phyloP scores from a whole-genome alignment of 139 green algal genomes.

The Auxenochlorella pyrenoidosa region DNA sequence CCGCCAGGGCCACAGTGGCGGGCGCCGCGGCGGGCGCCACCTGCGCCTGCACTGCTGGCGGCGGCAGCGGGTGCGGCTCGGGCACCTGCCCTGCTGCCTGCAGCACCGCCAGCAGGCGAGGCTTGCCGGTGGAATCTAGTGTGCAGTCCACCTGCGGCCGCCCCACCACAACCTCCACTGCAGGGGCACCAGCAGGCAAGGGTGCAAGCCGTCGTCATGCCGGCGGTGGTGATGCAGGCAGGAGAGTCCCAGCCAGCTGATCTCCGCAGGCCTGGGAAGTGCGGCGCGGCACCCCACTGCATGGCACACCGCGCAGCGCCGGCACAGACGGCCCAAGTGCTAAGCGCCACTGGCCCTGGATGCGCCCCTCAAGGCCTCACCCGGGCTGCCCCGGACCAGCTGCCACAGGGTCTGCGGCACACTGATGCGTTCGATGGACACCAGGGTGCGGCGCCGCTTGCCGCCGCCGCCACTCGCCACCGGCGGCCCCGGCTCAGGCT shows the following conservation, averaged over 20 bases:
- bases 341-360: no score
- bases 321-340: no score
- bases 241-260: no score
- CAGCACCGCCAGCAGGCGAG: slow-evolving; percentile 11
- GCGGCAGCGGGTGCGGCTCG: background rate
- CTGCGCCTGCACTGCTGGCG: no score
- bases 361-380: no score
- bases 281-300: no score
- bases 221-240: no score
- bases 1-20: background rate
- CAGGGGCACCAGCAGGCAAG: background rate
- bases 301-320: no score
- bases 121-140: background rate
- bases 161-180: slow-evolving; percentile 13
- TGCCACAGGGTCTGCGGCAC: background rate
- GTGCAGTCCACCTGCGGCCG: slow-evolving; percentile 17
- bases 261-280: no score
- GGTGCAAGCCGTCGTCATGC: background rate
- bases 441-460: slow-evolving; percentile 6
- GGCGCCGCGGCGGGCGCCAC: background rate
- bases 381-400: background rate
- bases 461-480: background rate
- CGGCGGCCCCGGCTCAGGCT: background rate
- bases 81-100: background rate
- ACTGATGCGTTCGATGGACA: slow-evolving; percentile 4